Percentiles rank a stretch among this genome's conserved stretches.
phyloP scores from a whole-genome alignment of 805 yeast genomes.

The Komagataella mondaviorum region DNA sequence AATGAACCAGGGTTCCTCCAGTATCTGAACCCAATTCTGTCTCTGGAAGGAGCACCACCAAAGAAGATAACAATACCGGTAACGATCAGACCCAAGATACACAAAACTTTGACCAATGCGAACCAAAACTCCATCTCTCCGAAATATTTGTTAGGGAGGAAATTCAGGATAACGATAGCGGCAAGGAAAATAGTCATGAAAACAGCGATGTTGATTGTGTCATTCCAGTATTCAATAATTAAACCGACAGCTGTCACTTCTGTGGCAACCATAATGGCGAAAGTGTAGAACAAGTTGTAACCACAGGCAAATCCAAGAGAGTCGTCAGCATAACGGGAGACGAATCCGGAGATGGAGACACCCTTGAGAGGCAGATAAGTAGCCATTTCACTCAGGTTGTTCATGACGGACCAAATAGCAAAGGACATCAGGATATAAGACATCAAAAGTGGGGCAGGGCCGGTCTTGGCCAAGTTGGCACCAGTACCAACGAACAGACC shows the following conservation, averaged over 20 bases:
- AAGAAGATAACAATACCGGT: constrained; percentile 43
- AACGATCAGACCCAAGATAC: constrained; percentile 49
- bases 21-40: constrained; percentile 11
- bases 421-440: constrained; percentile 52
- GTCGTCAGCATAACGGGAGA: constrained; percentile 25
- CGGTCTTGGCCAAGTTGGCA: constrained; percentile 19
- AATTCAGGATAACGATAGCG: constrained; percentile 30
- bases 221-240: constrained; percentile 49
- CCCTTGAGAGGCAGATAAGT: constrained; percentile 48
- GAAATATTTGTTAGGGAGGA: constrained; percentile 31
- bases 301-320: constrained; percentile 52
- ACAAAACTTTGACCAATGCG: constrained; percentile 47
- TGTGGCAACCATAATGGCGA: constrained; percentile 40
- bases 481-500: constrained; percentile 39
- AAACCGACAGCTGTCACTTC: constrained; percentile 56
- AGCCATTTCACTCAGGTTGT: constrained; percentile 55
- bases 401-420: constrained; percentile 54
- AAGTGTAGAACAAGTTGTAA: constrained; percentile 29
- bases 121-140: constrained; percentile 56
- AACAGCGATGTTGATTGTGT: constrained; percentile 38
- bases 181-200: constrained; percentile 44
- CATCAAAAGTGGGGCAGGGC: constrained; percentile 32
- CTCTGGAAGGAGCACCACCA: constrained; percentile 43
- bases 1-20: constrained; percentile 17
- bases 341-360: constrained; percentile 42